Conservation (phyloP, 352 stramenopile genomes). For the Pythium brachiatum region DNA sequence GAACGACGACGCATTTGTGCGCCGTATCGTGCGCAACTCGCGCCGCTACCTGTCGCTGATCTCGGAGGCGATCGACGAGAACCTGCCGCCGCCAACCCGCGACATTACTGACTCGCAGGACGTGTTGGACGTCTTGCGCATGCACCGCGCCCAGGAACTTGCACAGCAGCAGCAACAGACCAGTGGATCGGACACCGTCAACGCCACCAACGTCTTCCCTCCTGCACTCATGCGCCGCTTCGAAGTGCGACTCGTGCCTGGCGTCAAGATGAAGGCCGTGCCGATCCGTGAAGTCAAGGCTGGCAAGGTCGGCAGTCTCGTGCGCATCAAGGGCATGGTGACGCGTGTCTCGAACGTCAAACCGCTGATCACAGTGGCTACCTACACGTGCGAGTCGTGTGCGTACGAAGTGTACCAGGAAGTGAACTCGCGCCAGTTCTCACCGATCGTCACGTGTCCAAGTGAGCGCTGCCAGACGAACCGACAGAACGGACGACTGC, state of each 20-base stretch:
- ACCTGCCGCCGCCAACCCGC: slow-evolving; percentile 71
- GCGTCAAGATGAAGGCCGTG: slow-evolving; percentile 84
- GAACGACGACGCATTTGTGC: slow-evolving; percentile 80
- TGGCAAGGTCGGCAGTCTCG: slow-evolving; percentile 92
- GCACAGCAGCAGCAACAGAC: slow-evolving; percentile 48
- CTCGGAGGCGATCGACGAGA: slow-evolving; percentile 84
- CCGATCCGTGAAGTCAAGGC: slow-evolving; percentile 95
- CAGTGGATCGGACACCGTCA: slow-evolving; percentile 32
- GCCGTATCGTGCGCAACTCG: slow-evolving; percentile 84
- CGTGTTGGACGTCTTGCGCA: slow-evolving; percentile 79
- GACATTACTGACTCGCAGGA: slow-evolving; percentile 83
- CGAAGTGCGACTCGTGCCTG: slow-evolving; percentile 77
- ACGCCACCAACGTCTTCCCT: slow-evolving; percentile 81
- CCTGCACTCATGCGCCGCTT: slow-evolving; percentile 90
- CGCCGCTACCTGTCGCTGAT: slow-evolving; percentile 88
- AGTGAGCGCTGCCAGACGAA: slow-evolving; percentile 87
- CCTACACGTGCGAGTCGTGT: slow-evolving; percentile 97
- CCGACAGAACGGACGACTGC: slow-evolving; percentile 71
- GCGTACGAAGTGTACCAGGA: slow-evolving; percentile 98
- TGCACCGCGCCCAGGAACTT: slow-evolving; percentile 74
- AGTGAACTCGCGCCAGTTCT: slow-evolving; percentile 92
- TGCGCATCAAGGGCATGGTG: slow-evolving; percentile 97
- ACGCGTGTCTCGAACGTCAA: slow-evolving; percentile 98
- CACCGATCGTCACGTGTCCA: slow-evolving; percentile 91
- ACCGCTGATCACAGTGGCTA: slow-evolving; percentile 94